phyloP scores from a whole-genome alignment of 140 eudicot genomes.

The Ambrosia hybrid region DNA sequence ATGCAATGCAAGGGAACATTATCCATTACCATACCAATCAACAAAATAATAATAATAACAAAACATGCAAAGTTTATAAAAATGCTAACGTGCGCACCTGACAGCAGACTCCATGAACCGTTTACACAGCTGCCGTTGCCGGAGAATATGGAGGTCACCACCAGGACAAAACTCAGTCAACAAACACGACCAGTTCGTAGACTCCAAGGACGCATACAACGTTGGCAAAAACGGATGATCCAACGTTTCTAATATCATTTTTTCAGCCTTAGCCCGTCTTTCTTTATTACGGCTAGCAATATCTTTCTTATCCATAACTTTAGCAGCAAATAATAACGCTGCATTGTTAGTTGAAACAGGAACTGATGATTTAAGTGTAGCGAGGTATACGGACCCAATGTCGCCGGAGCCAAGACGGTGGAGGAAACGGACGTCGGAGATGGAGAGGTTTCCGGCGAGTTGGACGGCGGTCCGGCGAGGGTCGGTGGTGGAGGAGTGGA shows the following conservation, averaged over 20 bases:
- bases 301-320: slow-evolving; percentile 77
- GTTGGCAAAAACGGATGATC: slow-evolving; percentile 84
- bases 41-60: not conserved
- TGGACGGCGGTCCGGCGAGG: slow-evolving; percentile 53
- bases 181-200: slow-evolving; percentile 68
- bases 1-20: too few relatives aligned
- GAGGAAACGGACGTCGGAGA: slow-evolving; percentile 74
- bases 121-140: slow-evolving; percentile 78
- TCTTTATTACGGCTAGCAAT: slow-evolving; percentile 71
- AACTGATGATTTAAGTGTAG: slow-evolving; percentile 49
- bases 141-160: slow-evolving; percentile 88
- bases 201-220: slow-evolving; percentile 60
- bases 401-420: slow-evolving; percentile 91
- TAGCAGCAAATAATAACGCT: slow-evolving; percentile 56
- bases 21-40: not conserved
- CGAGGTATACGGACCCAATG: slow-evolving; percentile 85
- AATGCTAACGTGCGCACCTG: slow-evolving; percentile 55
- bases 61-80: slow-evolving; percentile 23
- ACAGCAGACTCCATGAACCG: slow-evolving; percentile 86
- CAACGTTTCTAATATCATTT: slow-evolving; percentile 61
- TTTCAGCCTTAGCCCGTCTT: slow-evolving; percentile 60
- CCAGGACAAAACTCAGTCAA: slow-evolving; percentile 92
- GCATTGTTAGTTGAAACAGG: not conserved
- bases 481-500: slow-evolving; percentile 41
- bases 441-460: slow-evolving; percentile 36